Evolutionary conservation across 768 basidiomycete genomes (phyloP), one percentile per base, ranked within the genome.

Genomic region (Boletus tylopilopsis): DNA sequence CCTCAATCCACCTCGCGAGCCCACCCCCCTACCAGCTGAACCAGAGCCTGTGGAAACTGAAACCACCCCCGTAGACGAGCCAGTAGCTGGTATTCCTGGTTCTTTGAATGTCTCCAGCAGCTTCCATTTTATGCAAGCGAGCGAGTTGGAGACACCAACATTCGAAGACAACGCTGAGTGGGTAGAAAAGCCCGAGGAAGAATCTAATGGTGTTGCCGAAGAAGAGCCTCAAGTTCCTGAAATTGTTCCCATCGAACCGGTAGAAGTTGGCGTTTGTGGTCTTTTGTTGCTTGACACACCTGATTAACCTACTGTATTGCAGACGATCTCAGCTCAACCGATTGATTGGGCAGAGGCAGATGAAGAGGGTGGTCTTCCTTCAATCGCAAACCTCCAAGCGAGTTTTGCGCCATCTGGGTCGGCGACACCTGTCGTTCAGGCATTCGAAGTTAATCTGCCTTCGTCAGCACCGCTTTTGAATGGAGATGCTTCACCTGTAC

Each of bases 41-140:
- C 59, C 65, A 36, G 63, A 64, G 29, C 54, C 65, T 27, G 54
- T 49, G 2, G 71, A 72, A 39, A 36, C 60, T 2, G 73, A 74
- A 32, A 49, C 58, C 23, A 56, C 64, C 13, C 55, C 54, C 3
- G 49, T 49, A 19, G 54, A 53, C 29, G 66, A 67, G 37, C 55
- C 64, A 25, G 72, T 77, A 32, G 67, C 71, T 42, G 76, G 71
- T 47, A 67, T 79, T 37, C 72, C 79, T 13, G 64, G 63, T 23
- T 37, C 58, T 53, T 41, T 60, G 68, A 58, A 66, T 67, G 56
- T 63, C 68, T 71, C 82, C 0, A 75, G 76, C 47, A 79, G 82
- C 67, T 85, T 90, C 76, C 80, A 79, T 60, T 92, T 91, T 67
- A 85, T 92, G 72, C 84, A 89, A 66, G 85, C 78, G 50, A 90